Percentiles rank a stretch among this genome's conserved stretches.
phyloP scores from a whole-genome alignment of 2,329 filamentous ascomycete species.

The Penicillium sp. region DNA sequence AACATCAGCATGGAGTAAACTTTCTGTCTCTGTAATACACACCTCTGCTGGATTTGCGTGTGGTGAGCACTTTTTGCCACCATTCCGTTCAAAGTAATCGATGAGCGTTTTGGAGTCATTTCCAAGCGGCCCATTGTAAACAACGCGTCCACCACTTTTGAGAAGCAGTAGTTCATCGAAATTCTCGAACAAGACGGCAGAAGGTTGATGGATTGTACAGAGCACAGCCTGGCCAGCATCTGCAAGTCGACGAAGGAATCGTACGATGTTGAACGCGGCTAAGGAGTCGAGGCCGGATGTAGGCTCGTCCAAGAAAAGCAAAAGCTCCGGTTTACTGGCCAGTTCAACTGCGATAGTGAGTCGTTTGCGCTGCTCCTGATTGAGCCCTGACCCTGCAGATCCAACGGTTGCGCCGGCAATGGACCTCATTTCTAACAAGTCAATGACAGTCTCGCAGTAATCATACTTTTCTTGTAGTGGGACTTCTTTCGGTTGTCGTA shows the following conservation, averaged over 20 bases:
- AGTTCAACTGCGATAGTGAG: slow-evolving; percentile 65
- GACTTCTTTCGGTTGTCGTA: slow-evolving; percentile 61
- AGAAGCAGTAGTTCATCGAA: slow-evolving; percentile 81
- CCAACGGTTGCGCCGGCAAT: slow-evolving; percentile 67
- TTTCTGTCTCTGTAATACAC: background rate
- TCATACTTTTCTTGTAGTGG: slow-evolving; percentile 62
- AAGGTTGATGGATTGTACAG: slow-evolving; percentile 89
- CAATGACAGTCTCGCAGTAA: slow-evolving; percentile 68
- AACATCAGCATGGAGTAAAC: background rate
- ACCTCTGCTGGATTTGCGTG: slow-evolving; percentile 69
- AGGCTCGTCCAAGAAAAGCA: slow-evolving; percentile 63
- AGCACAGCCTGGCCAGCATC: slow-evolving; percentile 83
- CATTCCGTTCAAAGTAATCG: slow-evolving; percentile 65
- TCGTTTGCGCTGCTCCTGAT: slow-evolving; percentile 65
- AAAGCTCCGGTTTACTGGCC: slow-evolving; percentile 59
- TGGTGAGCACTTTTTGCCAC: slow-evolving; percentile 58
- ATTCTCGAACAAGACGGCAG: slow-evolving; percentile 80
- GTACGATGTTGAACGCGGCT: slow-evolving; percentile 64
- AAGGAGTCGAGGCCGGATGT: slow-evolving; percentile 67
- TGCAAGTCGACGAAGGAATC: slow-evolving; percentile 61
- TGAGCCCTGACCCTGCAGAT: slow-evolving; percentile 57
- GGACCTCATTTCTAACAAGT: slow-evolving; percentile 65
- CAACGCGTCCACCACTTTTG: slow-evolving; percentile 73
- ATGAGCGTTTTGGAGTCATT: slow-evolving; percentile 70
- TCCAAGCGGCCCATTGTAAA: slow-evolving; percentile 85